Conservation (phyloP, 2,329 filamentous ascomycete genomes). For the Colletotrichum australisinense region DNA sequence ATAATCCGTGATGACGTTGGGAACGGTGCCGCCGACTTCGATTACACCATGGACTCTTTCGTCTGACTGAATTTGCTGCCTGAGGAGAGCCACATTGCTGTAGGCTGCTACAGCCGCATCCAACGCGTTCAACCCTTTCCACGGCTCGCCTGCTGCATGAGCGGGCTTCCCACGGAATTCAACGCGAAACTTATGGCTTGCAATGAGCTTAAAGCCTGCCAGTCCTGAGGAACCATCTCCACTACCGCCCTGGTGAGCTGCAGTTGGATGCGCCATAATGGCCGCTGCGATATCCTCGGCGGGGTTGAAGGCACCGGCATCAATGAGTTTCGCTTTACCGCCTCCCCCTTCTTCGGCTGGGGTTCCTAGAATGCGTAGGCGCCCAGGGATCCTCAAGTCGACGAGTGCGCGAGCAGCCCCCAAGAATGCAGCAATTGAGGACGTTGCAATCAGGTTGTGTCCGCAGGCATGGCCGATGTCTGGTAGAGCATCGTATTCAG, state of each 20-base stretch:
- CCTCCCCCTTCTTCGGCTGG: conserved; percentile 57
- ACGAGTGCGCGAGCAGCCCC: conserved; percentile 48
- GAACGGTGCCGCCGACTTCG: conserved; percentile 47
- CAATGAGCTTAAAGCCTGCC: conserved; percentile 45
- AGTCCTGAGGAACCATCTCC: conserved; percentile 36
- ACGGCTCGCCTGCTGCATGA: conserved; percentile 50
- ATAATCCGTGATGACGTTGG: conserved; percentile 54
- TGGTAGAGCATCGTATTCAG: conserved; percentile 61
- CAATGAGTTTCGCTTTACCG: conserved; percentile 52
- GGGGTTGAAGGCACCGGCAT: conserved; percentile 44
- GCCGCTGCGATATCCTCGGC: conserved; percentile 47
- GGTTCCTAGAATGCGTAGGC: conserved; percentile 54
- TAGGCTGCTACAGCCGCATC: conserved; percentile 51
- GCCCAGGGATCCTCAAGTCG: conserved; percentile 44
- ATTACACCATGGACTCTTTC: conserved; percentile 52
- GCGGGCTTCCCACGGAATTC: conserved; percentile 48
- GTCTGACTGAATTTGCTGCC: conserved; percentile 51
- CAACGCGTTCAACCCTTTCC: conserved; percentile 51
- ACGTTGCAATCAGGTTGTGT: conserved; percentile 57
- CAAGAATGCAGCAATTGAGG: conserved; percentile 53
- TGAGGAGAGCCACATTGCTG: conserved; percentile 48
- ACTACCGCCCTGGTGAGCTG: conserved; percentile 23
- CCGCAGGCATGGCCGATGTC: conserved; percentile 59
- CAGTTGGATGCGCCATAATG: conserved; percentile 45
- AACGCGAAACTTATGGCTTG: conserved; percentile 45